Percentiles rank a stretch among this genome's conserved stretches.
phyloP scores from a whole-genome alignment of 495 filamentous ascomycete genomes.

The Bacidia gigantensis region DNA sequence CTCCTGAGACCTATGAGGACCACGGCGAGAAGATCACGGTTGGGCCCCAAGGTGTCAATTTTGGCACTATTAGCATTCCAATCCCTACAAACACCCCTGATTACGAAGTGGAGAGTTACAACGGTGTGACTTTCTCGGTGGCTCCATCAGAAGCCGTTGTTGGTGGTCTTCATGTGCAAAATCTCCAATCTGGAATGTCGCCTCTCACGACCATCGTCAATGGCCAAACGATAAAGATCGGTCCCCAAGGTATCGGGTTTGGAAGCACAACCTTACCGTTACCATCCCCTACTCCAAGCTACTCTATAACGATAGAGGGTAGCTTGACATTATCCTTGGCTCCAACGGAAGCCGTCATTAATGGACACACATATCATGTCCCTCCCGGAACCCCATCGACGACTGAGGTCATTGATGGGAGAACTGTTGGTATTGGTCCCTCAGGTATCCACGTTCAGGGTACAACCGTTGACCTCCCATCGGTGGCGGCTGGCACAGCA shows the following conservation, averaged over 20 bases:
- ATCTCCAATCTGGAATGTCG: conserved; percentile 21
- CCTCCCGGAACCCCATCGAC: conserved; percentile 19
- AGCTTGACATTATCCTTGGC: conserved; percentile 29
- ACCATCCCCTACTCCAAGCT: conserved; percentile 5
- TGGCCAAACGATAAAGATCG: conserved; percentile 35
- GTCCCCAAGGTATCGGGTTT: conserved; percentile 27
- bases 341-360: conserved; percentile 31
- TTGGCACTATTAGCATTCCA: conserved; percentile 26
- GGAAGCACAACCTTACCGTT: conserved; percentile 26
- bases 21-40: conserved; percentile 34
- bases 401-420: conserved; percentile 28
- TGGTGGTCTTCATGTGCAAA: conserved; percentile 33
- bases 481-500: conserved; percentile 25
- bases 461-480: conserved; percentile 22
- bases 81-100: conserved; percentile 3
- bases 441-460: conserved; percentile 26
- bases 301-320: conserved; percentile 24
- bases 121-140: conserved; percentile 26
- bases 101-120: conserved; percentile 19
- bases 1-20: conserved; percentile 25
- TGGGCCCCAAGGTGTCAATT: conserved; percentile 28
- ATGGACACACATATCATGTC: conserved; percentile 32
- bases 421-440: conserved; percentile 35
- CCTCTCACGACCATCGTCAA: conserved; percentile 26
- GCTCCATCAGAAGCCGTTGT: conserved; percentile 26